Conservation (phyloP, 1,284 basidiomycete species). For the Irpex rosettiformis region DNA sequence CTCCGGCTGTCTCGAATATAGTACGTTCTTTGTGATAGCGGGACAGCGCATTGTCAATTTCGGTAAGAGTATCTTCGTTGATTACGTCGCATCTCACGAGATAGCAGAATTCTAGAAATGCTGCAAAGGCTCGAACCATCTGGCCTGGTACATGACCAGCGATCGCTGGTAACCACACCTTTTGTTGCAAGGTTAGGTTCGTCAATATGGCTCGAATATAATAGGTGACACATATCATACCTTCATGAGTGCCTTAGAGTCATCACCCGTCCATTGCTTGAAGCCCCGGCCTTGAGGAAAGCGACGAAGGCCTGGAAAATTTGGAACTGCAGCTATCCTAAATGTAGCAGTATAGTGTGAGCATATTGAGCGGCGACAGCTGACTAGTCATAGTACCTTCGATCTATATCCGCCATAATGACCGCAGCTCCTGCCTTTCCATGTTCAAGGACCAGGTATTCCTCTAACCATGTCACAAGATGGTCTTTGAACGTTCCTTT, state of each 20-base stretch:
- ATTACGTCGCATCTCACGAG: conserved; percentile 9
- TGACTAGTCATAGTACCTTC: background rate
- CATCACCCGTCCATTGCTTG: conserved; percentile 22
- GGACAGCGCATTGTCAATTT: background rate
- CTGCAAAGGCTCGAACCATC: conserved; percentile 18
- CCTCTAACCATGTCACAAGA: conserved; percentile 23
- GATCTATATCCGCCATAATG: background rate
- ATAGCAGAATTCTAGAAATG: conserved; percentile 19
- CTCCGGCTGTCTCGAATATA: background rate
- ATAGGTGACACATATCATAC: conserved; percentile 6
- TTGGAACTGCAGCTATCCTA: conserved; percentile 11
- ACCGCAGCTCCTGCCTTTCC: background rate
- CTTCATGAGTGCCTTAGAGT: conserved; percentile 22
- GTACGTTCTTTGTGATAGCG: background rate
- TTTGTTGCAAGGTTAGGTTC: background rate
- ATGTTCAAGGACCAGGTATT: conserved; percentile 20
- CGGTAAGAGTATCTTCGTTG: background rate
- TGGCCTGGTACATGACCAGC: conserved; percentile 18
- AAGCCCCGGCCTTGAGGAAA: conserved; percentile 20
- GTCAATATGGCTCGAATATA: background rate
- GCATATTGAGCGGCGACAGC: background rate
- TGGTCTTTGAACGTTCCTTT: conserved; percentile 24
- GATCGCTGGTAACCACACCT: conserved; percentile 24
- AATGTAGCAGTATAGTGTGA: background rate
- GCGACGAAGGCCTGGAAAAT: conserved; percentile 12